Evolutionary conservation across 345 rosid species (phyloP).

Genomic region (Erysimum cheiranthoides): DNA sequence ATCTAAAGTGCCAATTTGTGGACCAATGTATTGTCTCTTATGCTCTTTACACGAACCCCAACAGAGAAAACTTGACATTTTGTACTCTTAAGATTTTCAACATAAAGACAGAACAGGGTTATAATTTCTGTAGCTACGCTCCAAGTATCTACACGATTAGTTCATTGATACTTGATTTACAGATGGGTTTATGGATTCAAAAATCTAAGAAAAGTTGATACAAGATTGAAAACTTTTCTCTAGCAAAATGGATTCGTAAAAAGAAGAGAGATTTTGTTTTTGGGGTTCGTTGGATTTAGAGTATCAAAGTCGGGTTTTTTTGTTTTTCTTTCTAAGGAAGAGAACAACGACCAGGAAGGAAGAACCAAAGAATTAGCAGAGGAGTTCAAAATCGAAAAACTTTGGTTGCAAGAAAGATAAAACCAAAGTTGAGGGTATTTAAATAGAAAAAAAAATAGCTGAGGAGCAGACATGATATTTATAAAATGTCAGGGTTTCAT

Average conservation of each 20-base stretch:
- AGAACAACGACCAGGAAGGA: too few species aligned
- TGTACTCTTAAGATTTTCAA: background rate
- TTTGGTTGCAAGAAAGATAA: too few species aligned
- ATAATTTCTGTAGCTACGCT: too few species aligned
- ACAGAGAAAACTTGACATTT: background rate
- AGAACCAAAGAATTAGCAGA: too few species aligned
- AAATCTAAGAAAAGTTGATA: background rate
- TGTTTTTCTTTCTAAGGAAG: too few species aligned
- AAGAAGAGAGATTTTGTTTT: too few species aligned
- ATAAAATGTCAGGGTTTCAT: conserved; percentile 20
- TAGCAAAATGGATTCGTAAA: too few species aligned
- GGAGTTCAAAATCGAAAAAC: too few species aligned
- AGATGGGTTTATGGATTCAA: background rate
- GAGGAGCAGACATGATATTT: background rate
- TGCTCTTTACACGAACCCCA: background rate
- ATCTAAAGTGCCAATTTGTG: background rate
- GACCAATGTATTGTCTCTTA: background rate
- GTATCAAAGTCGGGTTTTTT: too few species aligned
- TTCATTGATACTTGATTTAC: background rate
- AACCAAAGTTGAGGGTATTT: background rate
- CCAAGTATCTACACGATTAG: too few species aligned
- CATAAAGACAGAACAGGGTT: background rate
- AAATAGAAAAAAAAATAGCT: background rate
- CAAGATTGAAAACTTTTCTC: background rate
- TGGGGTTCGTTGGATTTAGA: too few species aligned